phyloP scores from a whole-genome alignment of 2,329 filamentous ascomycete species.

The Beauveria asiatica region DNA sequence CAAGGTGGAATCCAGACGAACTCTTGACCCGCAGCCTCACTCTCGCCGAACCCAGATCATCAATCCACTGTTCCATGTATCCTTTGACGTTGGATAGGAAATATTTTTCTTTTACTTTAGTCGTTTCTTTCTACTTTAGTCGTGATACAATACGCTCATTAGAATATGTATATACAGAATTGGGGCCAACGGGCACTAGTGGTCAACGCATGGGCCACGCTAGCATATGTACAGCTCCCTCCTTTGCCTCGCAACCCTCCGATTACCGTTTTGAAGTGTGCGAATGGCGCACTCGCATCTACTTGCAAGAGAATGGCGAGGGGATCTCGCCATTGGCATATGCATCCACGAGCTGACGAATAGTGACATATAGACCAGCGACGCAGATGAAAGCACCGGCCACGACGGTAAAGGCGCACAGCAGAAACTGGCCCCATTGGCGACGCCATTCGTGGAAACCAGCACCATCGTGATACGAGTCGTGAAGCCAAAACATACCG shows the following conservation, averaged over 20 bases:
- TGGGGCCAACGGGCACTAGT: not conserved
- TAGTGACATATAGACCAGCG: slow-evolving; percentile 40
- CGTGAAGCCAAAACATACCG: slow-evolving; percentile 44
- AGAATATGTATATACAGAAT: not conserved
- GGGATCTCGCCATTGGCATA: slow-evolving; percentile 14
- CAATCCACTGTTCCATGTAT: not conserved
- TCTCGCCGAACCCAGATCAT: not conserved
- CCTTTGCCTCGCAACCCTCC: no score
- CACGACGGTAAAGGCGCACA: slow-evolving; percentile 33
- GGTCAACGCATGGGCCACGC: not conserved
- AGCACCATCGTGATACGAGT: slow-evolving; percentile 34
- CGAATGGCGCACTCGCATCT: not conserved
- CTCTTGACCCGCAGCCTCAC: not conserved
- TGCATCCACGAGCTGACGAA: slow-evolving; percentile 24
- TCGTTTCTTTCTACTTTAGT: not conserved
- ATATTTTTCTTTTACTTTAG: not conserved
- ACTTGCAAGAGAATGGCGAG: slow-evolving; percentile 13
- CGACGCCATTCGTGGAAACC: slow-evolving; percentile 29
- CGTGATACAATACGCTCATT: not conserved
- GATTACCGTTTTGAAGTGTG: no score
- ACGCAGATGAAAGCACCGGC: slow-evolving; percentile 40
- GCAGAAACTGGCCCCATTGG: slow-evolving; percentile 27
- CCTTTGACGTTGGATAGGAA: not conserved
- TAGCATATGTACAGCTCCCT: not conserved
- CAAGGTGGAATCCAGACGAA: slow-evolving; percentile 2